phyloP scores from a whole-genome alignment of 2,329 filamentous ascomycete genomes.

The Pseudogymnoascus sp. region DNA sequence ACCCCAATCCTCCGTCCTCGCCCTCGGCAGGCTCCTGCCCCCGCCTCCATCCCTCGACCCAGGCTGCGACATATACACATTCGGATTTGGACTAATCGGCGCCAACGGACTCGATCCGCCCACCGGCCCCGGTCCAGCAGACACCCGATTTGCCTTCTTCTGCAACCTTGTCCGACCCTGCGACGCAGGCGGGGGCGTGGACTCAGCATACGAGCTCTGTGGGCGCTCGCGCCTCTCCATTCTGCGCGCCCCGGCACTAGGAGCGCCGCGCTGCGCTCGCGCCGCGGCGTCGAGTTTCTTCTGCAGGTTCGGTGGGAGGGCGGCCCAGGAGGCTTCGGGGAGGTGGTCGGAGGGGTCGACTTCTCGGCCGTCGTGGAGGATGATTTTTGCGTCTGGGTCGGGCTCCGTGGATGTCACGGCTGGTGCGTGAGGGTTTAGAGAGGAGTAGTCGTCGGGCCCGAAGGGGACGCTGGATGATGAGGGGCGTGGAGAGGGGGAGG shows the following conservation, averaged over 20 bases:
- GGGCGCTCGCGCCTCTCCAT: conserved; percentile 43
- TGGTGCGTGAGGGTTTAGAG: conserved; percentile 51
- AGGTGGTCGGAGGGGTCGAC: conserved; percentile 76
- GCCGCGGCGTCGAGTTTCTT: conserved; percentile 40
- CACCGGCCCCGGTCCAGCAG: conserved; percentile 17
- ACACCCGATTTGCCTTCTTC: conserved; percentile 41
- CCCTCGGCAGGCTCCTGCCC: conserved; percentile 19
- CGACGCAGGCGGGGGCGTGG: conserved; percentile 49
- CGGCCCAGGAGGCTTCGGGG: conserved; percentile 43
- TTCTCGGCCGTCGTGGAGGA: conserved; percentile 66
- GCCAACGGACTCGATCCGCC: conserved; percentile 23
- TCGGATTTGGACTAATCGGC: conserved; percentile 24
- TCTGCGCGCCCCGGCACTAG: conserved; percentile 45
- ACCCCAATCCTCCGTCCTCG: conserved; percentile 19
- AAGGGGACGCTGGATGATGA: conserved; percentile 49
- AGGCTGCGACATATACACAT: conserved; percentile 19
- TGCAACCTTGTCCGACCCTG: conserved; percentile 50
- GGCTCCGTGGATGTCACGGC: conserved; percentile 29
- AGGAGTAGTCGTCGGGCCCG: conserved; percentile 67
- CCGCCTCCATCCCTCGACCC: not conserved
- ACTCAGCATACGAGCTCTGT: conserved; percentile 41
- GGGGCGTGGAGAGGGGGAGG: conserved; percentile 19
- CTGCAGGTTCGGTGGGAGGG: conserved; percentile 15
- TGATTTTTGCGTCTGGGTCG: conserved; percentile 59
- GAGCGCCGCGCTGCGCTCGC: conserved; percentile 38